Percentiles rank a stretch among this genome's conserved stretches.
phyloP scores from a whole-genome alignment of 2,329 filamentous ascomycete genomes.

The Colletotrichum endophyticum region DNA sequence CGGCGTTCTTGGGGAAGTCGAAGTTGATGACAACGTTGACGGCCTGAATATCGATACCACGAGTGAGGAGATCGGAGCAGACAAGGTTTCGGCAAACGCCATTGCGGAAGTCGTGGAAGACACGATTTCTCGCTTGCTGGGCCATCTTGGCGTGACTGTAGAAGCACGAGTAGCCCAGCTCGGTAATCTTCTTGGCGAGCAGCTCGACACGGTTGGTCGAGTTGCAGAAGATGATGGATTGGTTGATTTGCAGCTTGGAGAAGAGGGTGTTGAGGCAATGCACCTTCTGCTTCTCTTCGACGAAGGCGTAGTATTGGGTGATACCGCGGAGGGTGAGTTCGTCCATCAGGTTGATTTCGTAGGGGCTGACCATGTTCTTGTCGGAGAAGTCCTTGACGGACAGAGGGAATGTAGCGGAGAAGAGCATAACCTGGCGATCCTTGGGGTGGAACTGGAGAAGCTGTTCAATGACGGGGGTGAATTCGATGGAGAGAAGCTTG shows the following conservation, averaged over 20 bases:
- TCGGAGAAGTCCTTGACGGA: constrained; percentile 98
- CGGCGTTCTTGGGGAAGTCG: constrained; percentile 98
- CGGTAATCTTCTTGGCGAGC: constrained; percentile 98
- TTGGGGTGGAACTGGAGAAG: constrained; percentile 94
- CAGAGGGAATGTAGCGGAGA: constrained; percentile 96
- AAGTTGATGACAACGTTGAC: constrained; percentile 99
- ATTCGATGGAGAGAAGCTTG: constrained; percentile 95
- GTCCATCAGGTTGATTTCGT: constrained; percentile 99
- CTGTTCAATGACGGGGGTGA: constrained; percentile 97
- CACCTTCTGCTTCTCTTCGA: constrained; percentile 99
- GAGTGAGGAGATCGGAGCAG: constrained; percentile 95
- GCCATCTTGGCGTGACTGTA: constrained; percentile 99
- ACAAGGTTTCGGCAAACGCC: constrained; percentile 97
- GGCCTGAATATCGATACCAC: constrained; percentile 98
- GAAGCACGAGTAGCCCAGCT: constrained; percentile 98
- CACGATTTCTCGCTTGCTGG: constrained; percentile 94
- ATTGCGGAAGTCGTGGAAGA: constrained; percentile 99
- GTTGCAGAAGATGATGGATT: constrained; percentile 99
- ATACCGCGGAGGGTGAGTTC: constrained; percentile 97
- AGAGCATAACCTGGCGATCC: constrained; percentile 98
- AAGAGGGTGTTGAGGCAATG: constrained; percentile 99
- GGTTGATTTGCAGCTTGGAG: constrained; percentile 98
- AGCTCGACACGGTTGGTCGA: constrained; percentile 98
- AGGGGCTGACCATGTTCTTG: constrained; percentile 95
- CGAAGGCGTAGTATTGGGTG: constrained; percentile 98